Evolutionary conservation across 2,329 filamentous ascomycete genomes (phyloP), one percentile per base, ranked within the genome.

Genomic region (Ceratocystiopsis minuta): DNA sequence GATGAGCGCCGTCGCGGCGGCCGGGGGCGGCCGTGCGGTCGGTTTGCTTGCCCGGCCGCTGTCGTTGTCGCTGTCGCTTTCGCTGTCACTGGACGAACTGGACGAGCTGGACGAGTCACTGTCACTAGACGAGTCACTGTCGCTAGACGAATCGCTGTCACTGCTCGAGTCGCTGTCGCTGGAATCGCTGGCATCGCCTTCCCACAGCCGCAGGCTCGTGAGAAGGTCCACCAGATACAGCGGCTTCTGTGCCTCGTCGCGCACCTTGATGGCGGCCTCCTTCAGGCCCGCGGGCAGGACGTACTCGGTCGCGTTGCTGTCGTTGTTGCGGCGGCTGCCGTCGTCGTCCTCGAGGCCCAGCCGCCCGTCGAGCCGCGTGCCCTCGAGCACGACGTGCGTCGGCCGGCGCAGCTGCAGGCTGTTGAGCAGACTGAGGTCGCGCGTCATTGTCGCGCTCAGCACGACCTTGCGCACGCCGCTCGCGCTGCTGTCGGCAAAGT

Each of bases 401-500:
- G 90, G 88, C 41, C 81, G 68, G 24, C 68, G 66, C 28, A 96
- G 65, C 45, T 72, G 79, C 34, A 96, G 59, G 1, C 75, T 78
- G 43, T 73, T 79, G 16, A 96, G 63, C 46, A 90, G 78, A 33
- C 80, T 82, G 38, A 94, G 64, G 53, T 96, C 86, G 44, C 77
- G 72, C 2, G 87, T 93, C 75, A 96, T 85, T 0, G 88, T 95
- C 6, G 88, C 90, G 56, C 85, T 94, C 3, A 95, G 68, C 41
- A 96, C 71, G 16, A 95, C 68, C 59, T 95, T 96, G 40, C 78
- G 75, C 3, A 90, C 65, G 15, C 66, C 68, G 6, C 60, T 62
- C 36, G 67, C 60, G 42, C 67, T 65, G 42, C 66, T 65, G 39
- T 70, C 64, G 17, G 65, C 64, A 47, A 70, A 68, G 49, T 74